Conservation (phyloP, 192 early-diverging fungal species). For the Phlyctochytrium arcticum region DNA sequence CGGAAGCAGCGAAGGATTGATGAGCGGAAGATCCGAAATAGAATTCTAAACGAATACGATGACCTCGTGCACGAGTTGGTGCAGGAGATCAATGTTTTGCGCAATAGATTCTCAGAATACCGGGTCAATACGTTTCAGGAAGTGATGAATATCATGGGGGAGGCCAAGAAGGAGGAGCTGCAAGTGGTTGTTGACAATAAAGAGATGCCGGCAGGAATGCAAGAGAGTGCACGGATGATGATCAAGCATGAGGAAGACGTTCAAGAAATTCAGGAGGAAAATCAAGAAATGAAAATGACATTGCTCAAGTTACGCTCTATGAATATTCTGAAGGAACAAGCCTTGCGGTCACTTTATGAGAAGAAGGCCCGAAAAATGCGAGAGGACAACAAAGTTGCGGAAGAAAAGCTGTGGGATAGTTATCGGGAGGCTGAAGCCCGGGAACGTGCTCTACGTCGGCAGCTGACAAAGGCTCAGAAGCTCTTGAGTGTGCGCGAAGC, state of each 20-base stretch:
- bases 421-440: slow-evolving; percentile 52
- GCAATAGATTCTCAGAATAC: slow-evolving; percentile 50
- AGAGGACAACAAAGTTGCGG: slow-evolving; percentile 46
- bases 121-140: slow-evolving; percentile 48
- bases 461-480: slow-evolving; percentile 43
- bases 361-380: slow-evolving; percentile 47
- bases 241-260: slow-evolving; percentile 45
- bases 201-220: slow-evolving; percentile 39
- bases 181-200: slow-evolving; percentile 30
- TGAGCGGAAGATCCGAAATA: slow-evolving; percentile 41
- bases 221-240: slow-evolving; percentile 23
- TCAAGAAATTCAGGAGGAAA: slow-evolving; percentile 29
- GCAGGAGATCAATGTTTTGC: slow-evolving; percentile 45
- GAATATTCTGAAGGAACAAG: slow-evolving; percentile 52
- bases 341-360: slow-evolving; percentile 36
- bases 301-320: slow-evolving; percentile 48
- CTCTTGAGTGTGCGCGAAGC: slow-evolving; percentile 26
- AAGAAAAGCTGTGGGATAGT: slow-evolving; percentile 58
- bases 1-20: slow-evolving; percentile 41
- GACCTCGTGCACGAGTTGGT: slow-evolving; percentile 52
- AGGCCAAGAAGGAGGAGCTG: slow-evolving; percentile 53
- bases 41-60: slow-evolving; percentile 54
- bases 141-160: slow-evolving; percentile 48
- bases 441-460: slow-evolving; percentile 44
- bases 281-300: slow-evolving; percentile 52